A percentile compares a stretch with the other conserved stretches of the same genome.
These are phyloP conservation scores for Rugonectria rugulosa DNA, from an alignment of 2,329 filamentous ascomycete species.

Conservation along the genomic window DNA sequence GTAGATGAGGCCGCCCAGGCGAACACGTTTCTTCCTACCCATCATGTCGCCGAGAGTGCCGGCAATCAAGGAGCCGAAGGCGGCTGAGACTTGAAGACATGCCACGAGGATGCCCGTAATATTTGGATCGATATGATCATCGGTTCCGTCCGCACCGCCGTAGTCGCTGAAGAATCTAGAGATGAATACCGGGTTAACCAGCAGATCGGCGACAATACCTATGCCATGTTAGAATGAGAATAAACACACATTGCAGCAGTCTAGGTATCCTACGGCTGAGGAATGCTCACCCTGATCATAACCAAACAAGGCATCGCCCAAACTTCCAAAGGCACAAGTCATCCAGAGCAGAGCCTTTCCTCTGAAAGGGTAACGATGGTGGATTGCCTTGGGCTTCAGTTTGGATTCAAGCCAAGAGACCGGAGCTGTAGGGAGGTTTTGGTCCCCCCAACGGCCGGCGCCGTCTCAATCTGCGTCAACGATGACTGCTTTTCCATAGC, in stretches of 20 bases:
- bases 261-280: no score
- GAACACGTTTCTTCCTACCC: slow-evolving; percentile 23
- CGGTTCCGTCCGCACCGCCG: slow-evolving; percentile 18
- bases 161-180: slow-evolving; percentile 22
- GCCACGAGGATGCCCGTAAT: slow-evolving; percentile 23
- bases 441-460: background rate
- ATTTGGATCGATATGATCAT: slow-evolving; percentile 16
- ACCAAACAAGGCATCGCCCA: slow-evolving; percentile 26
- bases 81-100: slow-evolving; percentile 23
- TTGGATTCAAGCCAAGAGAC: slow-evolving; percentile 17
- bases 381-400: slow-evolving; percentile 15
- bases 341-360: slow-evolving; percentile 23
- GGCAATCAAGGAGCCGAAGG: slow-evolving; percentile 17
- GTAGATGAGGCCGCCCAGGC: slow-evolving; percentile 25
- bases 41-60: slow-evolving; percentile 22
- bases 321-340: slow-evolving; percentile 25
- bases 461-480: background rate
- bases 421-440: background rate
- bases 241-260: background rate
- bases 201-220: slow-evolving; percentile 24
- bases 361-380: slow-evolving; percentile 19
- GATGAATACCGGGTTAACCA: slow-evolving; percentile 26
- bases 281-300: slow-evolving; percentile 17
- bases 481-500: slow-evolving; percentile 7
- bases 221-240: background rate